Evolutionary conservation across 2,329 filamentous ascomycete genomes (phyloP), one percentile per base, ranked within the genome.

Genomic region (Hymenoscyphus fraxineus): DNA sequence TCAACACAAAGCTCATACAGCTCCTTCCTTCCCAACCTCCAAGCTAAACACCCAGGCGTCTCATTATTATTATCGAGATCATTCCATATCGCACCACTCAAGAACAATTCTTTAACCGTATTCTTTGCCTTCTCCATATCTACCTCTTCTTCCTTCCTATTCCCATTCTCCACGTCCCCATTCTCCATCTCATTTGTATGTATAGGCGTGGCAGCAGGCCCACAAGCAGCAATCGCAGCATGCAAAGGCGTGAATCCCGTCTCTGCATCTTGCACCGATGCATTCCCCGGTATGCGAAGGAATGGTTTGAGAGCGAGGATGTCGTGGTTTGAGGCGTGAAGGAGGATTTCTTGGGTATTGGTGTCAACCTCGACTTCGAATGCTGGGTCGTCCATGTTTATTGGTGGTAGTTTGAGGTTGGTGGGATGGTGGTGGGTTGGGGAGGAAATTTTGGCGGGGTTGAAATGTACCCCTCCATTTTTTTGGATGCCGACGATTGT

Each of bases 51-150:
- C 7, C 93, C 95, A 0, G 95, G 93, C 2, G 95, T 98, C 81
- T 98, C 94, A 72, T 92, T 85, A 71, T 91, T 89, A 69, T 82
- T 79, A 76, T 98, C 92, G 63, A 98, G 81, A 76, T 97, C 93
- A 79, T 99, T 99, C 95, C 95, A 99, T 71, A 98, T 97, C 12
- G 92, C 95, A 39, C 95, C 95, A 70, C 90, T 89, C 73, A 93
- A 84, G 66, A 98, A 87, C 7, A 98, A 82, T 73, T 95, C 85
- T 70, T 85, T 84, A 4, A 97, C 80, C 0, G 89, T 88, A 61
- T 87, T 85, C 63, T 84, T 83, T 2, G 88, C 90, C 47, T 85
- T 84, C 58, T 88, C 84, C 39, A 90, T 76, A 51, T 75, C 71
- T 66, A 54, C 72, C 38, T 70, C 57, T 32, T 79, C 77, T 10